These are phyloP conservation scores for Pseudogymnoascus sp. DNA, from an alignment of 2,329 filamentous ascomycete genomes.

Conservation along the genomic window DNA sequence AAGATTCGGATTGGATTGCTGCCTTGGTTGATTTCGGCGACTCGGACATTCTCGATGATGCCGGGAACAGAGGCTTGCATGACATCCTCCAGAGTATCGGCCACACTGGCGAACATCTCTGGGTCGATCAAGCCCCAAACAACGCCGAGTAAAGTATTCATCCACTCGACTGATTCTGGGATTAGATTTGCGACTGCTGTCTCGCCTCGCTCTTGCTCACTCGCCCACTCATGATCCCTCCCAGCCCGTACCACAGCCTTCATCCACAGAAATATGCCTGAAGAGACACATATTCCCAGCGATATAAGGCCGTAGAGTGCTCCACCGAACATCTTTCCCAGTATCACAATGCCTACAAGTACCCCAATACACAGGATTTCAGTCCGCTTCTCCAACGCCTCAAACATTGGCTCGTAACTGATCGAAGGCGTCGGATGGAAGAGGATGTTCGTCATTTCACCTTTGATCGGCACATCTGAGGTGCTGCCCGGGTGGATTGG, in stretches of 20 bases:
- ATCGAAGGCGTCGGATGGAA: conserved; percentile 91
- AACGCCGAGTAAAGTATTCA: conserved; percentile 79
- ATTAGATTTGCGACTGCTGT: conserved; percentile 80
- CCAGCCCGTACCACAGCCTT: conserved; percentile 80
- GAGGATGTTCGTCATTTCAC: conserved; percentile 91
- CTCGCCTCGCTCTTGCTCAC: conserved; percentile 76
- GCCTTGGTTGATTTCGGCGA: conserved; percentile 91
- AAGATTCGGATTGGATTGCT: conserved; percentile 83
- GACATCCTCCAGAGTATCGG: conserved; percentile 90
- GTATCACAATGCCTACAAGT: conserved; percentile 62
- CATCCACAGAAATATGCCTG: conserved; percentile 80
- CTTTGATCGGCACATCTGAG: conserved; percentile 89
- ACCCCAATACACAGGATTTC: conserved; percentile 62
- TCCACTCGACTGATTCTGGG: conserved; percentile 90
- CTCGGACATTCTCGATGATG: conserved; percentile 87
- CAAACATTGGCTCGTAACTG: conserved; percentile 84
- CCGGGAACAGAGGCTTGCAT: conserved; percentile 94
- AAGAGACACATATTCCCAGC: conserved; percentile 61
- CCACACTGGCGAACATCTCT: conserved; percentile 85
- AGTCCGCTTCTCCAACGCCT: conserved; percentile 65
- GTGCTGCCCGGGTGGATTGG: conserved; percentile 75
- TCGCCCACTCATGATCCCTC: conserved; percentile 77
- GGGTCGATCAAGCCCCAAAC: conserved; percentile 91
- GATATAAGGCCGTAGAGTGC: conserved; percentile 69
- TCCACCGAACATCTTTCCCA: conserved; percentile 75